Evolutionary conservation across 2,329 filamentous ascomycete genomes (phyloP), one percentile per base, ranked within the genome.

Genomic region (Pseudogymnoascus sp.): DNA sequence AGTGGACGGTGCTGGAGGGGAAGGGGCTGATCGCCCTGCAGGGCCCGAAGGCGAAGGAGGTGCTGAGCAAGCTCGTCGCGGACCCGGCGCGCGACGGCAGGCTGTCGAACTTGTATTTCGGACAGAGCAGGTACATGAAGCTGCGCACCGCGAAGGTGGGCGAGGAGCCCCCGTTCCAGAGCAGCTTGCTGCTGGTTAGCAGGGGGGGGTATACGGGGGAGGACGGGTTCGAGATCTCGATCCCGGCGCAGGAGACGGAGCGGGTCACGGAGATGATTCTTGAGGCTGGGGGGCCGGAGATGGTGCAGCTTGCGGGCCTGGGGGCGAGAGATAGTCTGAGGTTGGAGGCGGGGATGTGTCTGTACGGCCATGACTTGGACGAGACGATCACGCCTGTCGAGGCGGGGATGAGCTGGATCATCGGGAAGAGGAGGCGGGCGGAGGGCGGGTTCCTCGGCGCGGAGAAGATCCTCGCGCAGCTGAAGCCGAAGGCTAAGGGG

Each of bases 301-400:
- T 76, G 61, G 80, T 96, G 15, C 88, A 89, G 71, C 83, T 96
- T 53, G 92, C 93, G 1, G 95, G 95, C 2, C 83, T 99, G 0
- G 95, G 93, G 9, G 91, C 95, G 2, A 86, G 95, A 67, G 95
- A 99, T 76, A 96, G 89, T 66, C 85, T 99, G 65, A 87, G 95
- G 57, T 86, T 99, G 31, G 95, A 99, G 79, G 95, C 95, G 0
- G 95, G 95, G 66, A 96, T 99, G 93, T 99, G 95, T 76, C 83
- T 99, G n/a, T 99, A 99, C 78, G 95, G 95, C n/a, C 91, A 97
- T 78, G 95, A 99, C 75, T 84, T 99, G 38, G 87, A 96, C 74
- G 93, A 96, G 64, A 79, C 79, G 0, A 88, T 84, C 10, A 90
- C 88, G 1, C 87, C 88, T 1, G 85, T 88, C 4, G 83, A 86